Evolutionary conservation across 768 basidiomycete genomes (phyloP), one percentile per base, ranked within the genome.

Genomic region (Mycena pura): DNA sequence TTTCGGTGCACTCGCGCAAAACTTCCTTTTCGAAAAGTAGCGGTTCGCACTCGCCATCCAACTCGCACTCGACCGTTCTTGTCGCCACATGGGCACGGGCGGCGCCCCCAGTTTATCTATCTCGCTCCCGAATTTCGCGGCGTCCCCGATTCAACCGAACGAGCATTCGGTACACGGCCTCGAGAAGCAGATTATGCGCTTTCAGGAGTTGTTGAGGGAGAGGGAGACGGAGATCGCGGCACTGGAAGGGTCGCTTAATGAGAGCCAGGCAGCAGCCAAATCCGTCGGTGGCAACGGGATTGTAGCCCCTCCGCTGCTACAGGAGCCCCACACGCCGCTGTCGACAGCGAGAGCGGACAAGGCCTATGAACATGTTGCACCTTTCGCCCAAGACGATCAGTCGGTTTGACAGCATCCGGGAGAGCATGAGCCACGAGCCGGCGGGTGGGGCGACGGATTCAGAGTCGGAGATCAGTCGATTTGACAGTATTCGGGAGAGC

Each of bases 131-230:
- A 79, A 68, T 41, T 57, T 73, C n/a, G 73, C 75, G 19, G 66
- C 73, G 58, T 59, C 62, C n/a, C 63, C 72, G 49, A 57, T 46
- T 14, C 44, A 65, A 6, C 67, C 78, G 9, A 81, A 82, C 59
- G 91, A 93, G 68, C 86, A 96, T 46, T 93, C 94, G 25, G 87
- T 88, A 7, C 80, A 84, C 17, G 95, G 95, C 72, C 82, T 97
- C 61, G 95, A 97, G 75, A 90, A 91, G 69, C 96, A 99, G 76
- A 93, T 98, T 59, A 95, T 95, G 90, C 88, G 95, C 58, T 77
- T 99, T 40, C 96, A 99, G 73, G 90, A 95, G 68, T 93, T 95
- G 31, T 81, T 99, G 61, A 91, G 88, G 71, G 92, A 95, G 64
- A 85, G 96, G 47, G 96, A 98, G 74, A 82, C 87, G n/a, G 96